Percentiles rank a stretch among this genome's conserved stretches.
Conservation (phyloP, 2,329 filamentous ascomycete genomes). For the Biscogniauxia mediterranea region DNA sequence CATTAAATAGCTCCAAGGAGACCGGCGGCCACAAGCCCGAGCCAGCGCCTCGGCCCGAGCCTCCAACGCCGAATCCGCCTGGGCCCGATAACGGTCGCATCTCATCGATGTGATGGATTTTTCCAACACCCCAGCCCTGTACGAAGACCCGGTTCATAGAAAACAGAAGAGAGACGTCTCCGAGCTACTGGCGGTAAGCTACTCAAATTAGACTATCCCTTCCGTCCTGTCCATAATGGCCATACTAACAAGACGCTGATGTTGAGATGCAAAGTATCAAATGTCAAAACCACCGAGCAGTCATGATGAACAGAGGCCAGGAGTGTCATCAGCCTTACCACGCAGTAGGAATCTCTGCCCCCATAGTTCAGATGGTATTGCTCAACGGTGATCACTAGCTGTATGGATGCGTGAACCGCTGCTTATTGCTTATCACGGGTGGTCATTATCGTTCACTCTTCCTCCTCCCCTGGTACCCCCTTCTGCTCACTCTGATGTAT, state of each 20-base stretch:
- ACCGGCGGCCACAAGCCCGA: constrained; percentile 23
- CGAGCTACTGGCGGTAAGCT: background rate
- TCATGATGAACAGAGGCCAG: background rate
- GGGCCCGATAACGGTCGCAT: constrained; percentile 20
- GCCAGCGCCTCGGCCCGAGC: constrained; percentile 32
- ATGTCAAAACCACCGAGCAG: background rate
- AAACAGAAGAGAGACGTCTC: background rate
- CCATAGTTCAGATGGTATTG: background rate
- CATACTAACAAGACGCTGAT: background rate
- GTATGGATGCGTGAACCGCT: background rate
- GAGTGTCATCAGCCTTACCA: background rate
- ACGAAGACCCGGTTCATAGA: background rate
- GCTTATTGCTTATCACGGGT: background rate
- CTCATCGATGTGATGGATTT: constrained; percentile 5
- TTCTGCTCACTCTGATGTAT: background rate
- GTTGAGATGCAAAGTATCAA: background rate
- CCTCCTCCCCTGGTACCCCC: background rate
- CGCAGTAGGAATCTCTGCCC: background rate
- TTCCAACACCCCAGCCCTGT: background rate
- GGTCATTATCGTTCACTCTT: background rate
- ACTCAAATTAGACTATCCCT: background rate
- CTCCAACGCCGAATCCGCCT: constrained; percentile 30
- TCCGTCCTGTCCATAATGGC: background rate
- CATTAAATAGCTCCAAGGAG: constrained; percentile 6
- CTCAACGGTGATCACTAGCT: background rate